Base-by-base conservation (phyloP, 2,329 filamentous ascomycete species). In the Fusarium miscanthi region DNA sequence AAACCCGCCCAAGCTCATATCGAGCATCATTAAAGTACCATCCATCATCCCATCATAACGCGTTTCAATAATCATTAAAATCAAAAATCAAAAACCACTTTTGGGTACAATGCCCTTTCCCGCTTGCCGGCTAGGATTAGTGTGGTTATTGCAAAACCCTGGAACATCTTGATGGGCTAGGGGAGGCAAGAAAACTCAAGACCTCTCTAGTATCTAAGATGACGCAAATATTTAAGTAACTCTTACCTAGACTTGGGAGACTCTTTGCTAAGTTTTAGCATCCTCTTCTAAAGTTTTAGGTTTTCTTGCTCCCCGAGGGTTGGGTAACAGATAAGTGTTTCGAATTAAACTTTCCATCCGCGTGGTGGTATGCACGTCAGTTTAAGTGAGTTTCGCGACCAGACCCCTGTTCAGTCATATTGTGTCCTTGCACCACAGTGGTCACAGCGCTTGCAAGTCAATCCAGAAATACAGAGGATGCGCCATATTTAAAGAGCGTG, bases 401-500 rank as follows among this genome's bases (percentile, higher is more conserved):
- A 42, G 66, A 69, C 49, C 72, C 72, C 57, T 72, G 72, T 48
- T 41, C 43, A 42, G 38, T 56, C 30, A 51, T 54, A 63, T 42
- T 52, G 52, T 71, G 41, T 51, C 43, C 62, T 49, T 38, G 35
- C 42, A 31, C 53, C 49, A 37, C 59, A 53, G 35, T 71, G 48
- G 43, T 51, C 35, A 42, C 59, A 45, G 21, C 38, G 42, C 21
- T 35, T 52, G 25, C 17, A 41, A 46, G 42, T 56, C 49, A 27
- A 30, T 53, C 33, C 30, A 35, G 41, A 54, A 49, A 54, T 31
- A 57, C 37, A 14, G 25, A 40, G 21, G 21, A 30, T n/a, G 33
- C 25, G 21, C 38, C 49, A 51, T 37, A 8, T 9, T 76, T 69
- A 95, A 77, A 92, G 92, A 11, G 95, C 95, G 81, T 99, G 96